A percentile compares a stretch with the other conserved stretches of the same genome.
These are phyloP conservation scores for Solanum bukasovii DNA, from an alignment of 257 asterid genomes.

Conservation along the genomic window DNA sequence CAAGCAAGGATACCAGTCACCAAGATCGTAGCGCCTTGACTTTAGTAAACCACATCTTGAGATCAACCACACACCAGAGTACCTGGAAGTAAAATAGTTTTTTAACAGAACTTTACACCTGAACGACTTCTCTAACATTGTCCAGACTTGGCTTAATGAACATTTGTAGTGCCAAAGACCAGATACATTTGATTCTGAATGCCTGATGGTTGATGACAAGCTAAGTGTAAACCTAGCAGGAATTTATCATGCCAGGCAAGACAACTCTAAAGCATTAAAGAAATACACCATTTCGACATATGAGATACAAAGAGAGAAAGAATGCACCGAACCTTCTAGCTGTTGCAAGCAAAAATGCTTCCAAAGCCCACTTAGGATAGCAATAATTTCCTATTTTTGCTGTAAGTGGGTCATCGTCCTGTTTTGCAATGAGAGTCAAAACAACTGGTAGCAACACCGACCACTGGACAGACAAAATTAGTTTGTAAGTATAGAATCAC, in stretches of 20 bases:
- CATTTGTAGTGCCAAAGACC: background rate
- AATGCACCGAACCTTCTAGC: conserved; percentile 45
- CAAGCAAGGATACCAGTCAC: conserved; percentile 50
- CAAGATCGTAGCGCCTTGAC: conserved; percentile 39
- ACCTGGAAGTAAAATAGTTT: conserved; percentile 37
- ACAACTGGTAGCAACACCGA: conserved; percentile 89
- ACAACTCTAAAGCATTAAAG: background rate
- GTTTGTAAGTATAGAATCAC: background rate
- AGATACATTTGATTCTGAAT: background rate
- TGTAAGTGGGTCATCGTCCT: conserved; percentile 33
- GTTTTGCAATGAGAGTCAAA: conserved; percentile 82
- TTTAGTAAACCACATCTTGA: conserved; percentile 74
- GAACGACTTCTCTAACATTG: background rate
- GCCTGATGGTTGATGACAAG: background rate
- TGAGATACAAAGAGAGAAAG: background rate
- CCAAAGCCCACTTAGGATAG: conserved; percentile 87
- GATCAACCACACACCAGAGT: conserved; percentile 87
- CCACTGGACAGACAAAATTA: conserved; percentile 46
- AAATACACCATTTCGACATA: background rate
- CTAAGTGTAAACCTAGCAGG: background rate
- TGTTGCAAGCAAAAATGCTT: conserved; percentile 79
- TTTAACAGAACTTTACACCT: background rate
- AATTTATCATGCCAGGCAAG: background rate
- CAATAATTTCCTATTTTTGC: conserved; percentile 40
- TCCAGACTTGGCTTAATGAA: background rate